phyloP scores from a whole-genome alignment of 2,329 filamentous ascomycete genomes.

The Fusarium phyllophilum region DNA sequence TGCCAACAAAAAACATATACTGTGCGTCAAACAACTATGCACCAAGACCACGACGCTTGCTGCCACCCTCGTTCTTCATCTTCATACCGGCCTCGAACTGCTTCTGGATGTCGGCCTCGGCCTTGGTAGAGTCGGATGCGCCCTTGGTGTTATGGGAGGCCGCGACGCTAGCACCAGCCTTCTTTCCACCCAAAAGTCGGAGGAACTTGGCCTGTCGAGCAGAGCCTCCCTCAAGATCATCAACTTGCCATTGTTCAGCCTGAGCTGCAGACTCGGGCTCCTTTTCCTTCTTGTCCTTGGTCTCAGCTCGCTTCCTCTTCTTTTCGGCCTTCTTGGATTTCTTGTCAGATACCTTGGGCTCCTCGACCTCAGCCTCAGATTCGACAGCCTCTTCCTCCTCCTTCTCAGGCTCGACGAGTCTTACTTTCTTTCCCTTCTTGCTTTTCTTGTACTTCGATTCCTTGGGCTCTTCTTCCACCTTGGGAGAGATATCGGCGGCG shows the following conservation, averaged over 20 bases:
- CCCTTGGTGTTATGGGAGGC: constrained; percentile 34
- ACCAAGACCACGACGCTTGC: constrained; percentile 63
- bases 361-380: constrained; percentile 19
- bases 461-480: constrained; percentile 36
- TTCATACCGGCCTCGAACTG: constrained; percentile 67
- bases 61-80: constrained; percentile 63
- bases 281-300: constrained; percentile 31
- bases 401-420: constrained; percentile 13
- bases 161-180: constrained; percentile 50
- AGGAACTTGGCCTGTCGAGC: constrained; percentile 66
- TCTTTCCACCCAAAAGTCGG: constrained; percentile 64
- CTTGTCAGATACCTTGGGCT: constrained; percentile 38
- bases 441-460: constrained; percentile 44
- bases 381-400: constrained; percentile 38
- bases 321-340: constrained; percentile 51
- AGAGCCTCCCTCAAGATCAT: constrained; percentile 60
- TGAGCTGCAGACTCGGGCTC: constrained; percentile 17
- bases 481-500: constrained; percentile 15
- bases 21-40: constrained; percentile 49
- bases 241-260: constrained; percentile 63
- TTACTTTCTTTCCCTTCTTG: constrained; percentile 43
- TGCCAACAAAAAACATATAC: background rate
- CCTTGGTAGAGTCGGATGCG: constrained; percentile 51
- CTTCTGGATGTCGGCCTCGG: constrained; percentile 64
- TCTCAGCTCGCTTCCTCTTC: constrained; percentile 50